Percentiles rank a stretch among this genome's conserved stretches.
Evolutionary conservation across 495 filamentous ascomycete genomes (phyloP).

Genomic region (Lepraria neglecta): DNA sequence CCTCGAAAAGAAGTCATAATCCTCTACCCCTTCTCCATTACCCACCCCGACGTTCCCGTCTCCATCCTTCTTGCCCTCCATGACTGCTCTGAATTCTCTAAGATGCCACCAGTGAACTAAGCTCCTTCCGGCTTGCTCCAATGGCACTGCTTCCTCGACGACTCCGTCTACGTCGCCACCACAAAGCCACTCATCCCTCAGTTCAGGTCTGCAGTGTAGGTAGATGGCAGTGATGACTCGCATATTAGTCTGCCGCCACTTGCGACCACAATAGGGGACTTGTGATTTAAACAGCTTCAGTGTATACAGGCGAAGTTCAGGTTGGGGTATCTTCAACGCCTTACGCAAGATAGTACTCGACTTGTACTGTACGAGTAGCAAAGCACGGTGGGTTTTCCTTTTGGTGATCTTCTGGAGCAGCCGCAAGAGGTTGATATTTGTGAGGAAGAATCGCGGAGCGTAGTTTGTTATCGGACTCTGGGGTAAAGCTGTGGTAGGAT

Average conservation of each 20-base stretch:
- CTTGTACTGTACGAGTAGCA: conserved; percentile 92
- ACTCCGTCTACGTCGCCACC: conserved; percentile 87
- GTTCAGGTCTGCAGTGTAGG: conserved; percentile 82
- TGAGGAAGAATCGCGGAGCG: conserved; percentile 91
- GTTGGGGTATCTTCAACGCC: conserved; percentile 82
- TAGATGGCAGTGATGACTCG: conserved; percentile 96
- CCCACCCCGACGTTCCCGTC: conserved; percentile 12
- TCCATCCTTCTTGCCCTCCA: conserved; percentile 50
- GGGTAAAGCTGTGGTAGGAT: conserved; percentile 56
- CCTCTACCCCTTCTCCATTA: conserved; percentile 55
- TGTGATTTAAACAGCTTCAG: conserved; percentile 98
- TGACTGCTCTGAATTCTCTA: conserved; percentile 67
- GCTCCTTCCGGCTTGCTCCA: conserved; percentile 81
- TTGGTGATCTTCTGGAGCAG: conserved; percentile 97
- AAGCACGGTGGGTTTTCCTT: conserved; percentile 84
- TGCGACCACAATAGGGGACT: conserved; percentile 93
- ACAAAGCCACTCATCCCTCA: conserved; percentile 91
- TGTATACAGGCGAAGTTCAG: conserved; percentile 80
- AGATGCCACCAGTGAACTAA: conserved; percentile 92
- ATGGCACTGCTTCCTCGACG: conserved; percentile 82
- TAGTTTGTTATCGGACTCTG: conserved; percentile 80
- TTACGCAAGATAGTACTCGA: conserved; percentile 82
- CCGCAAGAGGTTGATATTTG: conserved; percentile 85
- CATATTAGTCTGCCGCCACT: conserved; percentile 98
- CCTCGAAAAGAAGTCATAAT: conserved; percentile 81